phyloP scores from a whole-genome alignment of 106 monocot genomes.

The Apostasia shenzhenica region DNA sequence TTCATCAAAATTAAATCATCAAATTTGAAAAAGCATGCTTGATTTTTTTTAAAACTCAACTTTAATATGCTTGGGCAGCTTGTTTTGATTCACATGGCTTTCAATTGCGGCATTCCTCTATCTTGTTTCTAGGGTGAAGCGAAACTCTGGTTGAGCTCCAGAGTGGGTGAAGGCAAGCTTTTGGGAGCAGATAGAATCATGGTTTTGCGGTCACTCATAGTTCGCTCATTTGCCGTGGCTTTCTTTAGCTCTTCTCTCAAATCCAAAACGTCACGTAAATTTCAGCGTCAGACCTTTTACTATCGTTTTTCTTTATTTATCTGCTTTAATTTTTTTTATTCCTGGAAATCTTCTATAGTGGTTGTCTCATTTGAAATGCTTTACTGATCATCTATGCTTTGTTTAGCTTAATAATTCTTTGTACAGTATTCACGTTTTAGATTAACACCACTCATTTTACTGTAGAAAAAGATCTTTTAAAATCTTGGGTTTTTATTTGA shows the following conservation, averaged over 20 bases:
- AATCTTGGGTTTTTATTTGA: not conserved
- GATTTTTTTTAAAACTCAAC: too few relatives aligned
- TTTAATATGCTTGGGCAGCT: too few relatives aligned
- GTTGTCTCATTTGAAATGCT: not conserved
- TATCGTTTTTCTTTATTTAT: not conserved
- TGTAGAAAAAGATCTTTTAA: not conserved
- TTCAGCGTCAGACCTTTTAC: slow-evolving; percentile 10
- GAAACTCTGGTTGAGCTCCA: too few relatives aligned
- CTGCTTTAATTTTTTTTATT: not conserved
- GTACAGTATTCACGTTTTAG: not conserved
- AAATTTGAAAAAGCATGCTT: too few relatives aligned
- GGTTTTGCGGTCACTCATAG: slow-evolving; percentile 1
- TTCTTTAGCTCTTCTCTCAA: slow-evolving; percentile 15
- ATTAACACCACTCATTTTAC: not conserved
- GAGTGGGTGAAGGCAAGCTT: too few relatives aligned
- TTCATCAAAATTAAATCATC: too few relatives aligned
- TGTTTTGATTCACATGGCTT: too few relatives aligned
- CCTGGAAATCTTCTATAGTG: not conserved
- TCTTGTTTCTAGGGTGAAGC: too few relatives aligned
- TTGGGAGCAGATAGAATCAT: too few relatives aligned
- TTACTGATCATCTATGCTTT: not conserved
- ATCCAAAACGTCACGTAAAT: not conserved
- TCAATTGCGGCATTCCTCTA: too few relatives aligned
- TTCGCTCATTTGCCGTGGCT: slow-evolving; percentile 16
- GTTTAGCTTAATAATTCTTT: not conserved